Conservation (phyloP, 805 yeast genomes). For the Teunomyces lycoperdinae region DNA sequence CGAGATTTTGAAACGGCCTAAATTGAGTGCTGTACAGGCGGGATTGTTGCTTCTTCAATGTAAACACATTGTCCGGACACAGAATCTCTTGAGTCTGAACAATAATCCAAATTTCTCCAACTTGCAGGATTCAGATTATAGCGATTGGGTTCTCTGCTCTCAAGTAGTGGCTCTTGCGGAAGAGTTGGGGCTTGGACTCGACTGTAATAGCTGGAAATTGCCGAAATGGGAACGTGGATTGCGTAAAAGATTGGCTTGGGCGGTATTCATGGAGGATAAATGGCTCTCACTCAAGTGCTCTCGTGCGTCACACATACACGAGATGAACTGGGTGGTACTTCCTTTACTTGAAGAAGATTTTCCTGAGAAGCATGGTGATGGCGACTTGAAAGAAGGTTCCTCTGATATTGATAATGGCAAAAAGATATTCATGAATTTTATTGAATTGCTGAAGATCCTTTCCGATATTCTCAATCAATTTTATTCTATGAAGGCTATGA, state of each 20-base stretch:
- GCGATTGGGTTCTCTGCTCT: conserved; percentile 83
- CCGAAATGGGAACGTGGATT: conserved; percentile 95
- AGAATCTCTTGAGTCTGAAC: conserved; percentile 8
- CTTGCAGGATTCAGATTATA: conserved; percentile 40
- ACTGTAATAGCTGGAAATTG: conserved; percentile 85
- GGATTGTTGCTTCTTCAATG: conserved; percentile 76
- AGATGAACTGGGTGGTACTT: conserved; percentile 76
- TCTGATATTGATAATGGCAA: conserved; percentile 72
- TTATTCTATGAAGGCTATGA: conserved; percentile 67
- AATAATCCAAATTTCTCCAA: neutral
- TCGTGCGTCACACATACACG: conserved; percentile 77
- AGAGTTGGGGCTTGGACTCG: conserved; percentile 87
- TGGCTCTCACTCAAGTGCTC: conserved; percentile 84
- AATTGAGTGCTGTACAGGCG: conserved; percentile 87
- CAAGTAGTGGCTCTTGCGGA: conserved; percentile 87
- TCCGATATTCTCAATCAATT: conserved; percentile 71
- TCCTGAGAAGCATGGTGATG: conserved; percentile 63
- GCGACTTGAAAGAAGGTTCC: conserved; percentile 53
- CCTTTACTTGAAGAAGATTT: conserved; percentile 72
- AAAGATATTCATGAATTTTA: conserved; percentile 62
- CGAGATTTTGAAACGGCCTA: conserved; percentile 81
- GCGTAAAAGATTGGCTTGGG: conserved; percentile 91
- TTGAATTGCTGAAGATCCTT: conserved; percentile 63
- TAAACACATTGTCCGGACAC: conserved; percentile 22
- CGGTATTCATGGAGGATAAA: conserved; percentile 86